Evolutionary conservation across 805 yeast genomes (phyloP).

Genomic region (Candida montana): DNA sequence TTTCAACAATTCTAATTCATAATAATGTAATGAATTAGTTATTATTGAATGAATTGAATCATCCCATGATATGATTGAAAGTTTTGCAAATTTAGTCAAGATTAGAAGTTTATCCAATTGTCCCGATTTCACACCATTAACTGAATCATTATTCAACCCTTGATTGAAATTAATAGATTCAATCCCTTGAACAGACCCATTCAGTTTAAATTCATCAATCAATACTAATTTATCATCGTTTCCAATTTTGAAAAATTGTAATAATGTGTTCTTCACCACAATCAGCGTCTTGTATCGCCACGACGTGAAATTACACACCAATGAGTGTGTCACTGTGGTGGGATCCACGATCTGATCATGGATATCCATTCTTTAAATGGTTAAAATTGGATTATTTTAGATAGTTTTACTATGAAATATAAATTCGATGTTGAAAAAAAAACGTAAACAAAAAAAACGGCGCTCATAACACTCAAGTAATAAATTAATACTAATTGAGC

Average conservation of each 20-base stretch:
- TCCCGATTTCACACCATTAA: too few relatives aligned
- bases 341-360: constrained; percentile 76
- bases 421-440: too few relatives aligned
- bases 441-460: too few relatives aligned
- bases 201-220: constrained; percentile 61
- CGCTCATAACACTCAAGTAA: too few relatives aligned
- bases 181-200: constrained; percentile 63
- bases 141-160: too few relatives aligned
- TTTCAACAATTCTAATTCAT: constrained; percentile 61
- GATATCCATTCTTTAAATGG: constrained; percentile 75
- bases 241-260: constrained; percentile 30
- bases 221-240: constrained; percentile 29
- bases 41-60: constrained; percentile 42
- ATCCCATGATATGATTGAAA: constrained; percentile 75
- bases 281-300: constrained; percentile 44
- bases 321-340: constrained; percentile 58
- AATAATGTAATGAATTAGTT: constrained; percentile 80
- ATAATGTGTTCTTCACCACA: constrained; percentile 62
- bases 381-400: too few relatives aligned
- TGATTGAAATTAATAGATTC: constrained; percentile 41
- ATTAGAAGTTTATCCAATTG: constrained; percentile 61
- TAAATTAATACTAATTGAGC: too few relatives aligned
- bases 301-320: constrained; percentile 46
- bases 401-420: too few relatives aligned
- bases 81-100: constrained; percentile 68